Evolutionary conservation across 306 rosid genomes (phyloP).

Genomic region (Fragaria vesca): DNA sequence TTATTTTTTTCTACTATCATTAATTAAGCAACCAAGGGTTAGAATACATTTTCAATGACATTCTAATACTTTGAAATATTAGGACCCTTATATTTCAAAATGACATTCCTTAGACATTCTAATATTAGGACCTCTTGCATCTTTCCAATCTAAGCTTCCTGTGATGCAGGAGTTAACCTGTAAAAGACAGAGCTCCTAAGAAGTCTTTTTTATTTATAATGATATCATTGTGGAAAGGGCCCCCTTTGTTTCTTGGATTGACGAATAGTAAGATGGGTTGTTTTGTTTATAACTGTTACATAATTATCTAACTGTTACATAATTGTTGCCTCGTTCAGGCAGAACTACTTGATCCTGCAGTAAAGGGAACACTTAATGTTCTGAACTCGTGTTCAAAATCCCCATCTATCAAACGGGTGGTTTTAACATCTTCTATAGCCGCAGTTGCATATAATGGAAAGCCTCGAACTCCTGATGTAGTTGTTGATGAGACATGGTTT

Average conservation of each 20-base stretch:
- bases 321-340: conserved; percentile 32
- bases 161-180: neutral
- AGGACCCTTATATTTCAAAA: neutral
- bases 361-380: conserved; percentile 62
- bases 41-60: neutral
- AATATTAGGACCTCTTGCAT: neutral
- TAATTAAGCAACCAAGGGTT: neutral
- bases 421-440: conserved; percentile 54
- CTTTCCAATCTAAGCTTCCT: neutral
- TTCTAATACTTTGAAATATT: neutral
- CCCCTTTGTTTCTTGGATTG: neutral
- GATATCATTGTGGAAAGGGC: neutral
- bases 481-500: conserved; percentile 59
- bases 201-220: neutral
- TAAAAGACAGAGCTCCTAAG: neutral
- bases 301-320: neutral
- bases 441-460: conserved; percentile 39
- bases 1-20: neutral
- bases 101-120: neutral
- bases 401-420: conserved; percentile 44
- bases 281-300: neutral
- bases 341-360: conserved; percentile 52
- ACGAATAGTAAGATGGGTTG: neutral
- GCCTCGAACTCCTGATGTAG: conserved; percentile 40
- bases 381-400: conserved; percentile 39